Percentiles rank a stretch among this genome's conserved stretches.
Conservation (phyloP, 805 yeast genomes). For the Barnettozyma californica region DNA sequence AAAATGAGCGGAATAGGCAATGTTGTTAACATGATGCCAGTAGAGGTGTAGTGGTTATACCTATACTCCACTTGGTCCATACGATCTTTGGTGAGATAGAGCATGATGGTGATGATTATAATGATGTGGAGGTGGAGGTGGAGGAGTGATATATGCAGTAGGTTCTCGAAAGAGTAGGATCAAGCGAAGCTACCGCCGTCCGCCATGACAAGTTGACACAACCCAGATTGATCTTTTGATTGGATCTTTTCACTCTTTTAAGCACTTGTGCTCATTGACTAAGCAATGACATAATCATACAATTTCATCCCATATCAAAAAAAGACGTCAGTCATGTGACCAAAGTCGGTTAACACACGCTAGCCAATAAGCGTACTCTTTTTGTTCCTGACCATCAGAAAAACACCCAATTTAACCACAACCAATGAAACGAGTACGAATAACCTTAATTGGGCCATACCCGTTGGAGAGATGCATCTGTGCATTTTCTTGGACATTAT, state of each 20-base stretch:
- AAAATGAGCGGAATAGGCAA: background rate
- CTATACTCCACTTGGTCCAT: background rate
- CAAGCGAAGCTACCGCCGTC: no score
- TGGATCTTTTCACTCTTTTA: no score
- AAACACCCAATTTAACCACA: background rate
- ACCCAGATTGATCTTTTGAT: no score
- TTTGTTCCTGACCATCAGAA: background rate
- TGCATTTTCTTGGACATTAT: background rate
- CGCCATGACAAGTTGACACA: no score
- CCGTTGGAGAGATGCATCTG: background rate
- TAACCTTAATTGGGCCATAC: background rate
- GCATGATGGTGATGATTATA: no score
- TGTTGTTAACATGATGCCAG: background rate
- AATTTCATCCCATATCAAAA: no score
- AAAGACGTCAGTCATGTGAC: background rate
- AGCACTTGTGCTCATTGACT: no score
- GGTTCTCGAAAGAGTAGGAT: no score
- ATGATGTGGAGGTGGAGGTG: no score
- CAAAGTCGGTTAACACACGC: background rate
- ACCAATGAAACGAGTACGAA: background rate
- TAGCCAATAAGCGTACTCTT: background rate
- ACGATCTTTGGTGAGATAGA: background rate
- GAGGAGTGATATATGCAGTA: no score
- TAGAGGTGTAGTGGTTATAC: slow-evolving; percentile 1
- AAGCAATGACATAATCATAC: background rate